Percentiles rank a stretch among this genome's conserved stretches.
phyloP scores from a whole-genome alignment of 2,329 filamentous ascomycete genomes.

The Pseudogymnoascus pannorum region DNA sequence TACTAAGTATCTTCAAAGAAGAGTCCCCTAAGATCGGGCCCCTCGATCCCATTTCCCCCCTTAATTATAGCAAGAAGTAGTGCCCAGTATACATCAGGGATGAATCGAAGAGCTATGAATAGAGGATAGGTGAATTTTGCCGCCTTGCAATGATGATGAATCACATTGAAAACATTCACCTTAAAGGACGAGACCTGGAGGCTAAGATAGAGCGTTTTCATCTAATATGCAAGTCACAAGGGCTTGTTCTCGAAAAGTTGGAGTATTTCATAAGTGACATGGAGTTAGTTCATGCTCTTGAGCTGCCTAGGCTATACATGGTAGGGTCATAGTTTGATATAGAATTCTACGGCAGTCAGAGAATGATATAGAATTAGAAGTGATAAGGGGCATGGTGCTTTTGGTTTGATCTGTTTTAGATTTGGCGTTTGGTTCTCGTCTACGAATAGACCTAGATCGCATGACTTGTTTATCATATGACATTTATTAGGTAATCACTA shows the following conservation, averaged over 20 bases:
- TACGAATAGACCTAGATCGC: background rate
- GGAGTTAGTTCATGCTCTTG: slow-evolving; percentile 9
- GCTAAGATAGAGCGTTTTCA: slow-evolving; percentile 2
- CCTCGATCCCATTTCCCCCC: slow-evolving; percentile 8
- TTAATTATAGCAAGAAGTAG: slow-evolving; percentile 18
- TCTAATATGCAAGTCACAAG: slow-evolving; percentile 13
- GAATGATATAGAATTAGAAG: background rate
- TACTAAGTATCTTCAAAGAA: slow-evolving; percentile 1
- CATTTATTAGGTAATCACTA: slow-evolving; percentile 4
- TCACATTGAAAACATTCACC: slow-evolving; percentile 16
- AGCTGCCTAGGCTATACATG: background rate
- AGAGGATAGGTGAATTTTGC: slow-evolving; percentile 16
- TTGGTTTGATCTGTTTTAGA: background rate
- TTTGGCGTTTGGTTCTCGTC: background rate
- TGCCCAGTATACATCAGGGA: slow-evolving; percentile 17
- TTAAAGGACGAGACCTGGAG: slow-evolving; percentile 10
- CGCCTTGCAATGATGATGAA: background rate
- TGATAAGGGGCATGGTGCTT: background rate
- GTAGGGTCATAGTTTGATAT: background rate
- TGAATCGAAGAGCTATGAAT: slow-evolving; percentile 12
- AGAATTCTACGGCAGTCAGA: too few species aligned
- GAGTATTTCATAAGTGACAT: slow-evolving; percentile 23
- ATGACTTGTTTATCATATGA: background rate
- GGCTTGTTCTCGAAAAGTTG: slow-evolving; percentile 19
- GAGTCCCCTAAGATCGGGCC: slow-evolving; percentile 9